Conservation (phyloP, 2,329 filamentous ascomycete genomes). For the Monosporascus sp. region DNA sequence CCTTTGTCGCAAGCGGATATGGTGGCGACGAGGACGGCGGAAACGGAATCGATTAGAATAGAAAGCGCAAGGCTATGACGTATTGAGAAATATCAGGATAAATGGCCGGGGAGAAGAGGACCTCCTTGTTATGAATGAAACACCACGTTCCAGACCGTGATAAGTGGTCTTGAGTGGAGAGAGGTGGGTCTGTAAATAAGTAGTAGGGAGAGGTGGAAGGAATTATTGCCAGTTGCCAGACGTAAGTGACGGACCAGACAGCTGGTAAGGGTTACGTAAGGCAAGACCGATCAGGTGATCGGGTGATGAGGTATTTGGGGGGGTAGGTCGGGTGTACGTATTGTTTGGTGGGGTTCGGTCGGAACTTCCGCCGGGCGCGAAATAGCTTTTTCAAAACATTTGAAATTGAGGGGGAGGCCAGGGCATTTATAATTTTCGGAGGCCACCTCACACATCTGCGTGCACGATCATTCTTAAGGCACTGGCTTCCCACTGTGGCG, state of each 20-base stretch:
- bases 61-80: background rate
- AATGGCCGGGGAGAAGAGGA: no score
- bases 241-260: constrained; percentile 19
- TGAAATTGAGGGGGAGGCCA: constrained; percentile 47
- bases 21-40: background rate
- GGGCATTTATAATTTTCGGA: constrained; percentile 53
- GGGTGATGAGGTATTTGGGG: constrained; percentile 25
- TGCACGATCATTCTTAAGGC: constrained; percentile 22
- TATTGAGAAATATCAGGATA: no score
- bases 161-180: no score
- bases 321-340: constrained; percentile 32
- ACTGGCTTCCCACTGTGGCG: constrained; percentile 28
- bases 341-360: constrained; percentile 44
- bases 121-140: no score
- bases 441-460: constrained; percentile 20
- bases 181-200: no score
- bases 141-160: no score
- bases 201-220: background rate
- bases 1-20: constrained; percentile 12
- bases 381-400: constrained; percentile 38
- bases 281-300: constrained; percentile 19
- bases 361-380: constrained; percentile 47
- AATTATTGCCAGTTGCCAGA: constrained; percentile 12
- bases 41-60: constrained; percentile 1
- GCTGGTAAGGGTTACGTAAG: constrained; percentile 21